A percentile compares a stretch with the other conserved stretches of the same genome.
Evolutionary conservation across 495 filamentous ascomycete genomes (phyloP).

Genomic region (Haplographium delicatum): DNA sequence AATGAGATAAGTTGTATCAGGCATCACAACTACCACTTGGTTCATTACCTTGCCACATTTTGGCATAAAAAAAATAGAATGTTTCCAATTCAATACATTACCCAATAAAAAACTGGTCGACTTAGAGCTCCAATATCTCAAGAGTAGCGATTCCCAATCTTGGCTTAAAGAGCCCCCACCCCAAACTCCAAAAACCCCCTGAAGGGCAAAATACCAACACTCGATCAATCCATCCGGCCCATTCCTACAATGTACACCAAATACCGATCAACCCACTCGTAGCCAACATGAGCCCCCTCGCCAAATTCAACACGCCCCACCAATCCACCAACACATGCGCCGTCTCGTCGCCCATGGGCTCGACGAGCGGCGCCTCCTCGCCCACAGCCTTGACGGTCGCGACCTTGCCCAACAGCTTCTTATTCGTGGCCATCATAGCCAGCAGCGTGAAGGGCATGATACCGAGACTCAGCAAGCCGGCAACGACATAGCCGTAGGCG

Average conservation of each 20-base stretch:
- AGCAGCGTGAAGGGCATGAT: slow-evolving; percentile 47
- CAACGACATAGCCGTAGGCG: slow-evolving; percentile 31
- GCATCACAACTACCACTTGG: too few species aligned
- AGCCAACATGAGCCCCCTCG: slow-evolving; percentile 31
- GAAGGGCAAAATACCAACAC: not conserved
- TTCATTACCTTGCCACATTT: too few species aligned
- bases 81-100: too few species aligned
- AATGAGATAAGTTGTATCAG: too few species aligned
- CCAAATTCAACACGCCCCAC: slow-evolving; percentile 52
- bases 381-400: slow-evolving; percentile 27
- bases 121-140: too few species aligned
- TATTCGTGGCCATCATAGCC: slow-evolving; percentile 40
- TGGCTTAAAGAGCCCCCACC: too few species aligned
- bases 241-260: too few species aligned
- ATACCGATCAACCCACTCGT: slow-evolving; percentile 5
- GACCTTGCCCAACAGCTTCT: slow-evolving; percentile 32
- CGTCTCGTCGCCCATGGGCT: slow-evolving; percentile 32
- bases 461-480: slow-evolving; percentile 34
- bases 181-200: too few species aligned
- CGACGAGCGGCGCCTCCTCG: slow-evolving; percentile 27
- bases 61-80: too few species aligned
- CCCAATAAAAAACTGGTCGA: too few species aligned
- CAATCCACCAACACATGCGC: slow-evolving; percentile 44
- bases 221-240: too few species aligned
- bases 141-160: too few species aligned